Evolutionary conservation across 768 basidiomycete species (phyloP).

Genomic region (Macrocybe gigantea): DNA sequence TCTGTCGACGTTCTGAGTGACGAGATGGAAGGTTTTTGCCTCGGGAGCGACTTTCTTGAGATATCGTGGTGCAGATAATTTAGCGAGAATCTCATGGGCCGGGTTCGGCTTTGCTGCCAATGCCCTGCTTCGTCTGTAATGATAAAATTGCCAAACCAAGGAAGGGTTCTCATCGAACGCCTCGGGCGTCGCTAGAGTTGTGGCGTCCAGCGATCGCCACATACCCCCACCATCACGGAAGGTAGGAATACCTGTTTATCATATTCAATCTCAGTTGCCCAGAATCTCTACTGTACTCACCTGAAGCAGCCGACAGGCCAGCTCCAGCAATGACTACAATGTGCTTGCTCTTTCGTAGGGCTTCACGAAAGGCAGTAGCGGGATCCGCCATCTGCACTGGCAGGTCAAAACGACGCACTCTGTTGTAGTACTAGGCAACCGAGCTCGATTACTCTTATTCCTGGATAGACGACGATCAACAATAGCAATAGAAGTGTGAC

Average conservation of each 20-base stretch:
- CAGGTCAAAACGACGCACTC: too few relatives aligned
- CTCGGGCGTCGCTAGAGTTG: slow-evolving; percentile 46
- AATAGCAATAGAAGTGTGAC: too few relatives aligned
- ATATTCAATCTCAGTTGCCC: too few relatives aligned
- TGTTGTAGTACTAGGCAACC: too few relatives aligned
- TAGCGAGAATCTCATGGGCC: slow-evolving; percentile 48
- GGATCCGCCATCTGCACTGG: too few relatives aligned
- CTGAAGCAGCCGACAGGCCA: slow-evolving; percentile 16
- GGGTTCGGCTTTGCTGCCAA: slow-evolving; percentile 44
- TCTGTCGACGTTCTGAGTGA: slow-evolving; percentile 63
- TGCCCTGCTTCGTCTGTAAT: slow-evolving; percentile 48
- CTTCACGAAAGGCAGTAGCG: slow-evolving; percentile 2
- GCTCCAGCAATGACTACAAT: slow-evolving; percentile 15
- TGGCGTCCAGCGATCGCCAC: slow-evolving; percentile 46
- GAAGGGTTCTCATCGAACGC: slow-evolving; percentile 44
- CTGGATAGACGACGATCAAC: too few relatives aligned
- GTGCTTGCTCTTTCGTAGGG: slow-evolving; percentile 8
- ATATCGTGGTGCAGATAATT: slow-evolving; percentile 32
- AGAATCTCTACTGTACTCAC: slow-evolving; percentile 1
- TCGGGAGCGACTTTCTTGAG: slow-evolving; percentile 28
- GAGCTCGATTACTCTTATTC: too few relatives aligned
- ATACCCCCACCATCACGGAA: slow-evolving; percentile 47
- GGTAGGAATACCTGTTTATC: slow-evolving; percentile 33
- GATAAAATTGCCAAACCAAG: slow-evolving; percentile 61
- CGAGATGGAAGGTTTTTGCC: slow-evolving; percentile 37